Percentiles rank a stretch among this genome's conserved stretches.
Evolutionary conservation across 2,329 filamentous ascomycete species (phyloP).

Genomic region (Cladosporium cucumerinum): DNA sequence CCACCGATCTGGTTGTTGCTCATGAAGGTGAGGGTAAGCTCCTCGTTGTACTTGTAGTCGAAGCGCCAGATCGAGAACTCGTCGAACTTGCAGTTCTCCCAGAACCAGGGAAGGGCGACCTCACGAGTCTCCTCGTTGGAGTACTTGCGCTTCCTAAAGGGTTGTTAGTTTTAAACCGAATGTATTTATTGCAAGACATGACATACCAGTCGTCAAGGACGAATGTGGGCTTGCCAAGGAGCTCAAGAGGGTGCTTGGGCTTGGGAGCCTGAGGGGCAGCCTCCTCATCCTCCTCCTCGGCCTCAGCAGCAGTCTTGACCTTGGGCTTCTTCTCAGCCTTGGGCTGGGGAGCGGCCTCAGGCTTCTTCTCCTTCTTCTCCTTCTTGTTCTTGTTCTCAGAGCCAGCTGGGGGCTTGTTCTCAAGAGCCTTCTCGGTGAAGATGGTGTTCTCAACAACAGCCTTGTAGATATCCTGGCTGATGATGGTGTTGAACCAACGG

Average conservation of each 20-base stretch:
- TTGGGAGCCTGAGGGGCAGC: slow-evolving; percentile 66
- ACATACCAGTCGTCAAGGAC: slow-evolving; percentile 79
- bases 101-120: slow-evolving; percentile 92
- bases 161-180: background rate
- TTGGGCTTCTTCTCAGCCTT: slow-evolving; percentile 48
- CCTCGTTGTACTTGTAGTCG: slow-evolving; percentile 98
- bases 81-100: slow-evolving; percentile 88
- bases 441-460: slow-evolving; percentile 71
- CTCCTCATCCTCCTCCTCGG: slow-evolving; percentile 61
- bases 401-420: slow-evolving; percentile 60
- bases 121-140: slow-evolving; percentile 87
- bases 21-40: slow-evolving; percentile 98
- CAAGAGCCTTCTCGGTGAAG: slow-evolving; percentile 77
- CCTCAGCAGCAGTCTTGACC: slow-evolving; percentile 53
- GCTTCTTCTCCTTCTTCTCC: slow-evolving; percentile 30
- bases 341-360: slow-evolving; percentile 48
- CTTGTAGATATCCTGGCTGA: slow-evolving; percentile 88
- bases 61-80: slow-evolving; percentile 95
- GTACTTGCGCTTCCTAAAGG: slow-evolving; percentile 77
- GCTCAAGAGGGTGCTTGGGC: slow-evolving; percentile 93
- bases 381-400: slow-evolving; percentile 56
- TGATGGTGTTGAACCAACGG: slow-evolving; percentile 92
- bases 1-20: slow-evolving; percentile 96
- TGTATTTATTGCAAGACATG: background rate
- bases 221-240: slow-evolving; percentile 74